Evolutionary conservation across 305 asterid genomes (phyloP).

Genomic region (Solanum hybrid): DNA sequence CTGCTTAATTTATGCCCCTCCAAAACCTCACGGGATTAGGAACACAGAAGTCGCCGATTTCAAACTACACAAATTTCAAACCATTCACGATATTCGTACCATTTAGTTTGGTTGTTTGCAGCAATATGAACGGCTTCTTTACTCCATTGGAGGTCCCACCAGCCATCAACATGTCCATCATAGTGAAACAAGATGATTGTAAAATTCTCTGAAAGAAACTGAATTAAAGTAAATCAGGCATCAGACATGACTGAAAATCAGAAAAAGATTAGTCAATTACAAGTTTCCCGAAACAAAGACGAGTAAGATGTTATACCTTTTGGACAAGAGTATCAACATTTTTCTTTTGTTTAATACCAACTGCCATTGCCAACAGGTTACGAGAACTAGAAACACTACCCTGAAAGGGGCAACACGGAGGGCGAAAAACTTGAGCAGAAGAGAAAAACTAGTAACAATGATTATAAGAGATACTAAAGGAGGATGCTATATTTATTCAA

Average conservation of each 20-base stretch:
- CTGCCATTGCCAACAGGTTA: slow-evolving; percentile 82
- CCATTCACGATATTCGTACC: slow-evolving; percentile 21
- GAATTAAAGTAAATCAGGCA: slow-evolving; percentile 27
- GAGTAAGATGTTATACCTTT: slow-evolving; percentile 43
- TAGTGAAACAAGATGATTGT: slow-evolving; percentile 82
- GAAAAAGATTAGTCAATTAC: background rate
- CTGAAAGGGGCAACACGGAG: slow-evolving; percentile 31
- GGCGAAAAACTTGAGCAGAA: background rate
- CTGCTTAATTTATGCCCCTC: background rate
- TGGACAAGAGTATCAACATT: slow-evolving; percentile 61
- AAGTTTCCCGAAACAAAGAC: slow-evolving; percentile 5
- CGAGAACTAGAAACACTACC: slow-evolving; percentile 21
- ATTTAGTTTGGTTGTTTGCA: slow-evolving; percentile 92
- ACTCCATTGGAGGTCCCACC: slow-evolving; percentile 88
- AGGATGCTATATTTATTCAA: background rate
- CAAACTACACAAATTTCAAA: background rate
- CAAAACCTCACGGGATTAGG: background rate
- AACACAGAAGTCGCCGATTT: background rate
- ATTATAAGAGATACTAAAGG: background rate
- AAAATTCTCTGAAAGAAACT: slow-evolving; percentile 93
- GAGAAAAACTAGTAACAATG: background rate
- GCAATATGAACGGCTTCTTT: slow-evolving; percentile 79
- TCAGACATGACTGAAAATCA: background rate
- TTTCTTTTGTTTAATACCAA: slow-evolving; percentile 80
- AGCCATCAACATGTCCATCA: slow-evolving; percentile 81